Conservation (phyloP, 1,139 yeast genomes). For the Kluyveromyces sp. region DNA sequence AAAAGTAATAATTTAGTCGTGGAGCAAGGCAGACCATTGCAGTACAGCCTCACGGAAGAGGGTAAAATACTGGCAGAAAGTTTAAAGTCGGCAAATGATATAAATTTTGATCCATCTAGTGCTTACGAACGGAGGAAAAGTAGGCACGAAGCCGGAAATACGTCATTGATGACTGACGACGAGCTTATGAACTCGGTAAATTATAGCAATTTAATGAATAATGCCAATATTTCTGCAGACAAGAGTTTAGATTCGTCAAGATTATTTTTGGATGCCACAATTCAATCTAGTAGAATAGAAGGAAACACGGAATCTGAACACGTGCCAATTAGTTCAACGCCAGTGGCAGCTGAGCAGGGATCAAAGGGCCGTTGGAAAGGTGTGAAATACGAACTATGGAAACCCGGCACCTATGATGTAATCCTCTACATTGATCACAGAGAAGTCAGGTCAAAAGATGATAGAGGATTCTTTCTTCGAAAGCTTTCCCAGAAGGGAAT, state of each 20-base stretch:
- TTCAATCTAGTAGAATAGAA: conserved; percentile 1
- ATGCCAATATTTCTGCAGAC: background rate
- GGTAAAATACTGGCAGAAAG: conserved; percentile 60
- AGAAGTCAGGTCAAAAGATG: conserved; percentile 57
- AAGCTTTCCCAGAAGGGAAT: conserved; percentile 47
- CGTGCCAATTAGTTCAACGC: background rate
- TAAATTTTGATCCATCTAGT: conserved; percentile 26
- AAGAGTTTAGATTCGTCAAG: conserved; percentile 2
- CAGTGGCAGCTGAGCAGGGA: background rate
- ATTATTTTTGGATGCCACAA: conserved; percentile 2
- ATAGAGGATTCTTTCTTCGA: conserved; percentile 55
- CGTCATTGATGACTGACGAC: conserved; percentile 1
- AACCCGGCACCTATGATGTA: conserved; percentile 47
- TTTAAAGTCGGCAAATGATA: conserved; percentile 41
- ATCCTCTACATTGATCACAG: conserved; percentile 69
- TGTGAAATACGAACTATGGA: conserved; percentile 39
- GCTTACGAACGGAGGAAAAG: conserved; percentile 8
- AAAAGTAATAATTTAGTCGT: conserved; percentile 53
- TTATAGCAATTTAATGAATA: conserved; percentile 14
- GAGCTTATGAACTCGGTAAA: conserved; percentile 18
- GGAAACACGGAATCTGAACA: background rate
- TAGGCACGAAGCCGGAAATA: conserved; percentile 3
- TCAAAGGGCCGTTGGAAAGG: conserved; percentile 20
- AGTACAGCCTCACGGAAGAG: conserved; percentile 62
- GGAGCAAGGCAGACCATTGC: conserved; percentile 49